These are phyloP conservation scores for Sphagnum contortum DNA, from an alignment of 225 moss, liverwort and hornwort species.

Conservation along the genomic window DNA sequence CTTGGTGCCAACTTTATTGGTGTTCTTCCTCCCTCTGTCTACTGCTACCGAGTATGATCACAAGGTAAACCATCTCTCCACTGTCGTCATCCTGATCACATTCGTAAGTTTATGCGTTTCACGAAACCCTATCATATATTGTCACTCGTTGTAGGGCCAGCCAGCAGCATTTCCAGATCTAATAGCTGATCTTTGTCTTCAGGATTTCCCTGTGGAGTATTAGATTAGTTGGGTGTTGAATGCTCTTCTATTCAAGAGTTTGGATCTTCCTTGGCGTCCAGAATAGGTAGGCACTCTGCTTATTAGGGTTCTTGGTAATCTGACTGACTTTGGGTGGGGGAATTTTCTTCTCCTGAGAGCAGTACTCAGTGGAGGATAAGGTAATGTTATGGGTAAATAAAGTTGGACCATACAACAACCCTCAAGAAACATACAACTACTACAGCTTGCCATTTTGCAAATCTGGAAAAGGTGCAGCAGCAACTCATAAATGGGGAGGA, in stretches of 20 bases:
- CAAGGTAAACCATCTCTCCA: constrained; percentile 20
- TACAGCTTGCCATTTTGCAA: constrained; percentile 96
- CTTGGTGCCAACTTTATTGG: constrained; percentile 16
- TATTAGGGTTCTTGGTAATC: not conserved
- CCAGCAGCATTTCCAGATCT: too few relatives aligned
- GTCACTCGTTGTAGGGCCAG: too few relatives aligned
- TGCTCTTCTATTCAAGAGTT: not conserved
- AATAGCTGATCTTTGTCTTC: not conserved
- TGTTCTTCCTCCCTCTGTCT: constrained; percentile 24
- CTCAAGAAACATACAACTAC: constrained; percentile 98
- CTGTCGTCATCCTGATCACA: too few relatives aligned
- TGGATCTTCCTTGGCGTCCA: too few relatives aligned
- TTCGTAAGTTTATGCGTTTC: too few relatives aligned
- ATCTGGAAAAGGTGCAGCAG: constrained; percentile 31
- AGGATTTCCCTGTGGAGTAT: not conserved
- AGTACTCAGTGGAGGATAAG: constrained; percentile 67
- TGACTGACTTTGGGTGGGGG: too few relatives aligned
- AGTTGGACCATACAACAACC: constrained; percentile 97
- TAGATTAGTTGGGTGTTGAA: not conserved
- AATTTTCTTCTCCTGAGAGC: constrained; percentile 13
- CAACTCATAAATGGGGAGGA: constrained; percentile 97
- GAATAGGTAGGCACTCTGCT: too few relatives aligned
- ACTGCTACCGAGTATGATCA: constrained; percentile 55
- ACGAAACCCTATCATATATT: too few relatives aligned
- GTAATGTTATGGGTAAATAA: constrained; percentile 98